Evolutionary conservation across 2,329 filamentous ascomycete species (phyloP), one percentile per base, ranked within the genome.

Genomic region (Paraphaeosphaeria sporulosa): DNA sequence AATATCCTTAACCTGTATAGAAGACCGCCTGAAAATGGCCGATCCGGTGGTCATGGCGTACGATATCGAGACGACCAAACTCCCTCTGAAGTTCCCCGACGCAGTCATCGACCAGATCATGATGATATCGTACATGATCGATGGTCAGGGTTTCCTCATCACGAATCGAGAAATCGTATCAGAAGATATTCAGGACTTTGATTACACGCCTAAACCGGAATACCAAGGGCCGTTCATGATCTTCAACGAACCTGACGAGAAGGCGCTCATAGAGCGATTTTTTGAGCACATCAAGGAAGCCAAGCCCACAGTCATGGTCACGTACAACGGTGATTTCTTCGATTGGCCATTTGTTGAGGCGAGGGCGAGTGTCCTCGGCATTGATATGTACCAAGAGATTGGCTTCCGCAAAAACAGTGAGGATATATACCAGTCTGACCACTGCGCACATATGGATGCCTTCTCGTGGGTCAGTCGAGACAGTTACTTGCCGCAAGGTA

Each of bases 41-140:
- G 95, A 99, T 72, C 95, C 95, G 0, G 92, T 98, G n/a, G 92
- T 99, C 21, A 90, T 99, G 86, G 95, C 95, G n/a, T 99, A 90
- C 80, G 95, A 99, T 88, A 99, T 99, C 73, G 95, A 99, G 80
- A 99, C 95, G 2, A 94, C 92, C 5, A 99, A 99, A 75, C 83
- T 95, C 17, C 95, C 96, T 1, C 83, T 99, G 57, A 99, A 99
- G 78, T 99, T 99, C 70, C 96, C 95, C 27, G 96, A 99, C 75
- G 90, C 95, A 1, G 87, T 93, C 4, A 90, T 97, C 64, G 95
- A 99, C 80, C 94, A 97, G 76, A 90, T 99, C 74, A 99, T 99
- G 94, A 99, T 99, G 95, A 94, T 99, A 77, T 99, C 96, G 34
- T 99, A 99, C 82, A 99, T 99, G 96, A 98, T 99, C 71, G 95